These are phyloP conservation scores for Rhododendron kiyosumense DNA, from an alignment of 148 eudicot species.

Conservation along the genomic window DNA sequence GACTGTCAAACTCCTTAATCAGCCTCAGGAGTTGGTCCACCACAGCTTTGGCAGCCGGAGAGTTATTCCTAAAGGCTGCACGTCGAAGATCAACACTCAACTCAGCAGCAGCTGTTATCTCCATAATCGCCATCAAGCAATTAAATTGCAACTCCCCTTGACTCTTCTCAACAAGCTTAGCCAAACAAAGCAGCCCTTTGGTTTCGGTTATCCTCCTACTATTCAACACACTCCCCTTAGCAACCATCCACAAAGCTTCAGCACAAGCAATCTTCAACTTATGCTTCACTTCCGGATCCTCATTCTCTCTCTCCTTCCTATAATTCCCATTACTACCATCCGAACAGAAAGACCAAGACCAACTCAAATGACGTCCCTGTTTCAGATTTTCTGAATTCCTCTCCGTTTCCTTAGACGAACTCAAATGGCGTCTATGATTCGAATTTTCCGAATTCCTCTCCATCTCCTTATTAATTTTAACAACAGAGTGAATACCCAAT, in stretches of 20 bases:
- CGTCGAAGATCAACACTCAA: slow-evolving; percentile 58
- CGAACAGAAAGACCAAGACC: slow-evolving; percentile 29
- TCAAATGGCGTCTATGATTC: slow-evolving; percentile 12
- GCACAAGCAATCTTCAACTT: slow-evolving; percentile 60
- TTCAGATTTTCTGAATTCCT: neutral
- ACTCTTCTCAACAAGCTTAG: slow-evolving; percentile 63
- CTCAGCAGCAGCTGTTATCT: slow-evolving; percentile 69
- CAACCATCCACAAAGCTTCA: slow-evolving; percentile 68
- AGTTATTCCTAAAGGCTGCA: slow-evolving; percentile 72
- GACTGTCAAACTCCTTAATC: slow-evolving; percentile 31
- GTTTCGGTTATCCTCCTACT: slow-evolving; percentile 75
- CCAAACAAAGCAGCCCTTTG: slow-evolving; percentile 78
- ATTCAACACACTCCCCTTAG: slow-evolving; percentile 49
- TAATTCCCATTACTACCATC: slow-evolving; percentile 35
- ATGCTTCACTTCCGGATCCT: slow-evolving; percentile 49
- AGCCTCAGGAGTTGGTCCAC: slow-evolving; percentile 63
- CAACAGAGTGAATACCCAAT: slow-evolving; percentile 39
- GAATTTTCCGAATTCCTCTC: slow-evolving; percentile 17
- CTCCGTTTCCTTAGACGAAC: slow-evolving; percentile 19
- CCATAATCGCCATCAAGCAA: slow-evolving; percentile 73
- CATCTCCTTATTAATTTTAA: slow-evolving; percentile 45
- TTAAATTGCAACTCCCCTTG: slow-evolving; percentile 46
- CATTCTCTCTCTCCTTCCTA: slow-evolving; percentile 65
- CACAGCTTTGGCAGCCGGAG: slow-evolving; percentile 74
- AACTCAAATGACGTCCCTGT: slow-evolving; percentile 14